phyloP scores from a whole-genome alignment of 2,329 filamentous ascomycete genomes.

The Pleurostoma richardsiae region DNA sequence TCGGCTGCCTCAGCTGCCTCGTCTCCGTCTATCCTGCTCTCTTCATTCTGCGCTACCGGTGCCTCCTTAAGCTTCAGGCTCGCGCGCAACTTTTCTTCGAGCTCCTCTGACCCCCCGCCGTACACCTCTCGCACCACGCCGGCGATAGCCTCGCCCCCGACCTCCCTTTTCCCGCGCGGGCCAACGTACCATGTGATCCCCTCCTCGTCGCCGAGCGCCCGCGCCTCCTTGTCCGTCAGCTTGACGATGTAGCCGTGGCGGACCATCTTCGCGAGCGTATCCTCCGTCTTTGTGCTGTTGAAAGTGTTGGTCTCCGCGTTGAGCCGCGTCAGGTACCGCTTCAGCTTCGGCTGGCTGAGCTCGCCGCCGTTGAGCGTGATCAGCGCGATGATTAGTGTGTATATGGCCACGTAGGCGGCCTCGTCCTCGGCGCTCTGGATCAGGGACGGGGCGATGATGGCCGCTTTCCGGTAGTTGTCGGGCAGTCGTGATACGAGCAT shows the following conservation, averaged over 20 bases:
- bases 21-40: conserved; percentile 4
- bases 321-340: conserved; percentile 67
- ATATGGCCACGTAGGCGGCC: conserved; percentile 75
- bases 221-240: conserved; percentile 56
- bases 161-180: conserved; percentile 77
- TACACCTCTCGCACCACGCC: conserved; percentile 62
- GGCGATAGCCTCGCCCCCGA: conserved; percentile 71
- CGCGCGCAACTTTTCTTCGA: conserved; percentile 54
- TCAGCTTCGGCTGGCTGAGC: conserved; percentile 73
- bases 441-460: conserved; percentile 63
- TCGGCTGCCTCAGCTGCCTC: conserved; percentile 6
- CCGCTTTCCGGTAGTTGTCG: conserved; percentile 55
- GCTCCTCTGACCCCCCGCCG: conserved; percentile 44
- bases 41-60: too few relatives aligned
- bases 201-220: conserved; percentile 61
- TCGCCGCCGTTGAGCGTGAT: conserved; percentile 70
- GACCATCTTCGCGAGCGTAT: conserved; percentile 67
- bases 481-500: conserved; percentile 73
- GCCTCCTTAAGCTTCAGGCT: conserved; percentile 50
- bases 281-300: conserved; percentile 70
- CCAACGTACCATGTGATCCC: conserved; percentile 79
- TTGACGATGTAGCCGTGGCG: conserved; percentile 80
- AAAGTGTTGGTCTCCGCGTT: conserved; percentile 69
- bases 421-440: conserved; percentile 64
- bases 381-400: conserved; percentile 72